Percentiles rank a stretch among this genome's conserved stretches.
Evolutionary conservation across 768 basidiomycete species (phyloP).

Genomic region (Lactifluus hygrophoroides): DNA sequence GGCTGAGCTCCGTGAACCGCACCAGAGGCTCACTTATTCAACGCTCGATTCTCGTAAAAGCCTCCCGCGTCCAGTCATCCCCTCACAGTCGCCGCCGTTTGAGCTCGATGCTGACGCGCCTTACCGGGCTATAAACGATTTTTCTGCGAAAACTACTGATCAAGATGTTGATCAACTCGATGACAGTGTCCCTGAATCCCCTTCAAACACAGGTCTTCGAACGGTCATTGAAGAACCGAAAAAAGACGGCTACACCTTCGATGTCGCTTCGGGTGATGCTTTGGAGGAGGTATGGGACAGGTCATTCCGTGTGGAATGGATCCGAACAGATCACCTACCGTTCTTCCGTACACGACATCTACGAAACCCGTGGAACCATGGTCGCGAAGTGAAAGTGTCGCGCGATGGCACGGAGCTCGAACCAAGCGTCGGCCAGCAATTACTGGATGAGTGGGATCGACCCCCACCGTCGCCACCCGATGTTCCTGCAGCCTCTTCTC

Average conservation of each 20-base stretch:
- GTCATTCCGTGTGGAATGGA: constrained; percentile 78
- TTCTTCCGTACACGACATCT: constrained; percentile 73
- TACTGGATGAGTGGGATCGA: constrained; percentile 63
- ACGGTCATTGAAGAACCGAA: constrained; percentile 17
- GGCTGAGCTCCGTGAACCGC: constrained; percentile 37
- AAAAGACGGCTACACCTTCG: constrained; percentile 23
- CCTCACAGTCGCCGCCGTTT: constrained; percentile 24
- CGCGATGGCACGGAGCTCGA: constrained; percentile 91
- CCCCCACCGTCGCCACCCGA: constrained; percentile 23
- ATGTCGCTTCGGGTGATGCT: constrained; percentile 15
- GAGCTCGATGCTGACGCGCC: constrained; percentile 37
- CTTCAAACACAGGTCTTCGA: background rate
- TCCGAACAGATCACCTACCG: constrained; percentile 58
- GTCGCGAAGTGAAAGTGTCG: constrained; percentile 71
- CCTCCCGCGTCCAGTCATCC: background rate
- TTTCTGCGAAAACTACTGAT: background rate
- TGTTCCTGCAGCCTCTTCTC: constrained; percentile 13
- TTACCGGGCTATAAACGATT: constrained; percentile 27
- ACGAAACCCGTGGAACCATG: constrained; percentile 91
- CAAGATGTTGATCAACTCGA: constrained; percentile 1
- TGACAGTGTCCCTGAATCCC: background rate
- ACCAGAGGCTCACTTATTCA: constrained; percentile 27
- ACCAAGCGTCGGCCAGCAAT: constrained; percentile 55
- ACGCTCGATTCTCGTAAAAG: constrained; percentile 27
- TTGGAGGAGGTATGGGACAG: constrained; percentile 51